phyloP scores from a whole-genome alignment of 768 basidiomycete species.

The Agaricus blazei region DNA sequence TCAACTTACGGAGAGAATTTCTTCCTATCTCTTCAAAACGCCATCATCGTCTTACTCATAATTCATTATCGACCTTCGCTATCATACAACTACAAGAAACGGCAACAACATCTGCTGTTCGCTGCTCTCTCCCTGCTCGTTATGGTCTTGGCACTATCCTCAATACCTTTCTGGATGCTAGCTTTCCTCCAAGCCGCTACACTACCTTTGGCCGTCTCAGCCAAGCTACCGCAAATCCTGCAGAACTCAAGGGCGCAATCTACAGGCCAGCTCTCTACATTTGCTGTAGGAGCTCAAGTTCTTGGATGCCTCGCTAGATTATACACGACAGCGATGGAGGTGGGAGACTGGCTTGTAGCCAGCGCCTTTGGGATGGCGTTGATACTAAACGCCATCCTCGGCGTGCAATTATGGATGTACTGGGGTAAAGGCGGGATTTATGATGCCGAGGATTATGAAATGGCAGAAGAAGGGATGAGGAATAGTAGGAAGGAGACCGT shows the following conservation, averaged over 20 bases:
- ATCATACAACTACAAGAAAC: slow-evolving; percentile 21
- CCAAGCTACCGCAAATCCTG: slow-evolving; percentile 89
- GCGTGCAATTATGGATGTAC: slow-evolving; percentile 78
- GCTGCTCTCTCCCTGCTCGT: slow-evolving; percentile 19
- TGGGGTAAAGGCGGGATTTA: slow-evolving; percentile 52
- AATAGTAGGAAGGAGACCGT: slow-evolving; percentile 2
- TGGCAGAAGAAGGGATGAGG: slow-evolving; percentile 3
- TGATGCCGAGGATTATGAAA: slow-evolving; percentile 8
- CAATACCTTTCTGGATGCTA: slow-evolving; percentile 44
- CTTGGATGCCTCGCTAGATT: slow-evolving; percentile 85
- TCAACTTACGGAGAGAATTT: slow-evolving; percentile 98
- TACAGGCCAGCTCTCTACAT: slow-evolving; percentile 91
- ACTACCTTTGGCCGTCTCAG: slow-evolving; percentile 85
- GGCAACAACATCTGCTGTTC: slow-evolving; percentile 24
- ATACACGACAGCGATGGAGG: slow-evolving; percentile 89
- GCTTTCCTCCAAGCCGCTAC: slow-evolving; percentile 77
- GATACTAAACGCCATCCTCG: slow-evolving; percentile 73
- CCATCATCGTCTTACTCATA: slow-evolving; percentile 83
- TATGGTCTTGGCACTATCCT: slow-evolving; percentile 31
- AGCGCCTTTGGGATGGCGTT: slow-evolving; percentile 84
- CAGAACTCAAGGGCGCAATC: slow-evolving; percentile 71
- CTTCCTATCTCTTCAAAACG: slow-evolving; percentile 87
- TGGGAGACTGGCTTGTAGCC: slow-evolving; percentile 73
- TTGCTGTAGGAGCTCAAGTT: slow-evolving; percentile 85
- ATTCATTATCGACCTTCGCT: slow-evolving; percentile 46